Base-by-base conservation (phyloP, 2,329 filamentous ascomycete species). In the Aurifilum marmelostoma region DNA sequence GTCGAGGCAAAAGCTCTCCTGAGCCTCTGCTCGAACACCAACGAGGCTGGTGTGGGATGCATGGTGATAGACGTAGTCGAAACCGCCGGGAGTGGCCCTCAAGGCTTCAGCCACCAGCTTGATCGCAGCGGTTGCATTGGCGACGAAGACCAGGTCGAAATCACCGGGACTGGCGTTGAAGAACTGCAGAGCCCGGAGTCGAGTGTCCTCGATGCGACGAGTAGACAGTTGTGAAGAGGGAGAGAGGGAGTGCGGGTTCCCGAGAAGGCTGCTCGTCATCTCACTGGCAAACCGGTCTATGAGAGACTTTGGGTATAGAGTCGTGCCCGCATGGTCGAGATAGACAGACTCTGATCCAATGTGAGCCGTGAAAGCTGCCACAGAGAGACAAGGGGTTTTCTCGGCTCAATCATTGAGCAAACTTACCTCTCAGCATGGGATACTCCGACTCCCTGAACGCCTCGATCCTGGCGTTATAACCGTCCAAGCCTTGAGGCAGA, bases 291-390 rank as follows among this genome's bases (percentile, higher is more conserved):
- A 97, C 32, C 82, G 84, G 73, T 95, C 91, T 78, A 98, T 89
- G 32, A 96, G 80, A 39, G 92, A 94, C 78, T 91, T 95, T 56
- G 93, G 84, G 76, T 92, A 93, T 0, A 92, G 83, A 0, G 94
- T 95, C n/a, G 93, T 92, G n/a, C 94, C 95, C 0, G 94, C 94
- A 90, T 98, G 94, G 75, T 98, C 95, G 68, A 98, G 89, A 78
- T 97, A 98, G 61, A 90, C 84, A 12, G 88, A 88, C 65, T 87
- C 92, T 95, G 67, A 18, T 3, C 21, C 16, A 63, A 24, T 56
- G 61, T 16, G 66, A 63, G 18, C 34, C 63, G 6, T 8, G 8
- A 8, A n/a, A 3, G n/a, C 34, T 39, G n/a, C 24, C n/a, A 41
- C 39, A 2, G 12, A 27, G 34, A 34, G 34, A 34, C n/a, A n/a